phyloP scores from a whole-genome alignment of 1,139 yeast species.

The Magnusiomyces ingens region DNA sequence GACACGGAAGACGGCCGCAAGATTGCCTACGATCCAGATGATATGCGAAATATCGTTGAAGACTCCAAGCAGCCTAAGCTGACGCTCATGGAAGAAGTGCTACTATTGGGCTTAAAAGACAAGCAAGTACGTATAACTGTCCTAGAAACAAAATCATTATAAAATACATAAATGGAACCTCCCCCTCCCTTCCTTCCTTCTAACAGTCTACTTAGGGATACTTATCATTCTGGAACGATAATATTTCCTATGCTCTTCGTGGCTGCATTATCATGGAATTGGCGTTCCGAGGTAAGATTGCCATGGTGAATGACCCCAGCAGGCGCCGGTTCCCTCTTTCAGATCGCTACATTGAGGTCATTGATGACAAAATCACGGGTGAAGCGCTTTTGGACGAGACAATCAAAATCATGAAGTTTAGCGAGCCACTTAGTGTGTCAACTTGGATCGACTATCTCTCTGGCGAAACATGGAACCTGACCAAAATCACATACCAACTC shows the following conservation, averaged over 20 bases:
- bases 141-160: neutral
- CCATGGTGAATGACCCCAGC: constrained; percentile 90
- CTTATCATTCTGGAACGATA: constrained; percentile 96
- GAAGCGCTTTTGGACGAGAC: constrained; percentile 94
- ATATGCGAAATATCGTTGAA: constrained; percentile 46
- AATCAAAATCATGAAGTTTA: constrained; percentile 77
- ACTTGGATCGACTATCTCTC: constrained; percentile 92
- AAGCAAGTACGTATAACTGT: constrained; percentile 45
- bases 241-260: constrained; percentile 89
- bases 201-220: constrained; percentile 48
- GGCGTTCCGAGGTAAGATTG: constrained; percentile 83
- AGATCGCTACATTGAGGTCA: constrained; percentile 81
- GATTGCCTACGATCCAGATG: constrained; percentile 79
- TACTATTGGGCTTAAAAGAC: constrained; percentile 87
- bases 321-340: constrained; percentile 81
- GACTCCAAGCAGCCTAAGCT: constrained; percentile 55
- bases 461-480: constrained; percentile 94
- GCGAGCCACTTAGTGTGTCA: constrained; percentile 74
- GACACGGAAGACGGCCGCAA: constrained; percentile 41
- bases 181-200: no score
- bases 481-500: constrained; percentile 90
- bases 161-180: no score
- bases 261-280: constrained; percentile 90
- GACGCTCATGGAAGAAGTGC: constrained; percentile 93
- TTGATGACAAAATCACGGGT: constrained; percentile 84